These are phyloP conservation scores for Emergomyces pasteurianus DNA, from an alignment of 2,329 filamentous ascomycete species.

Conservation along the genomic window DNA sequence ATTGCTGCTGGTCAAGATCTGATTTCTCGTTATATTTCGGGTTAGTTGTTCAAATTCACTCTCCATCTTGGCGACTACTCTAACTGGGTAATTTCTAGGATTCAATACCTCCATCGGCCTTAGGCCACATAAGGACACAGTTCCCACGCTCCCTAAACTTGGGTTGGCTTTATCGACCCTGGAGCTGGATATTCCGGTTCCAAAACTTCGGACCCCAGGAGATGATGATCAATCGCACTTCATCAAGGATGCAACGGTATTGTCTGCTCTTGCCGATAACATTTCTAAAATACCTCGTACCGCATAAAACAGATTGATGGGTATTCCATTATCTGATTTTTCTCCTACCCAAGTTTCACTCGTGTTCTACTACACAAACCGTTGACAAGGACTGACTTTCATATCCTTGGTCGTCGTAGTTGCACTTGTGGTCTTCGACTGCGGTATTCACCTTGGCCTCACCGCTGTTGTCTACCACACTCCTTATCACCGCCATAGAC, in stretches of 20 bases:
- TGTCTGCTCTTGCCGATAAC: conserved; percentile 16
- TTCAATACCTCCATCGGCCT: conserved; percentile 72
- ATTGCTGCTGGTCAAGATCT: conserved; percentile 55
- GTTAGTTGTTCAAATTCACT: conserved; percentile 20
- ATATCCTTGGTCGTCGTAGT: conserved; percentile 17
- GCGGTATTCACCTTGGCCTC: conserved; percentile 75
- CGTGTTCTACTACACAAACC: not conserved
- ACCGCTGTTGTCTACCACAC: conserved; percentile 58
- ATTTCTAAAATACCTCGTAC: conserved; percentile 7
- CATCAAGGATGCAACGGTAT: conserved; percentile 64
- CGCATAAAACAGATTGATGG: not conserved
- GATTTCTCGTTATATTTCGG: conserved; percentile 77
- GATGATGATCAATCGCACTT: conserved; percentile 47
- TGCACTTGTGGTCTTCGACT: conserved; percentile 78
- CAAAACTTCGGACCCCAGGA: conserved; percentile 47
- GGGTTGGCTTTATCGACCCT: conserved; percentile 62
- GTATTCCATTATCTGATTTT: not conserved
- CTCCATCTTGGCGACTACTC: not conserved
- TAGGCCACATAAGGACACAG: conserved; percentile 55
- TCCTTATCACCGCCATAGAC: conserved; percentile 69
- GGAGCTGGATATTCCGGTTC: conserved; percentile 59
- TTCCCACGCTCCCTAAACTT: conserved; percentile 61
- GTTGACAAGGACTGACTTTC: conserved; percentile 4
- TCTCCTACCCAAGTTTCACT: not conserved
- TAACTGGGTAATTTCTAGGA: conserved; percentile 33